Evolutionary conservation across 805 yeast species (phyloP).

Genomic region (Candida pini): DNA sequence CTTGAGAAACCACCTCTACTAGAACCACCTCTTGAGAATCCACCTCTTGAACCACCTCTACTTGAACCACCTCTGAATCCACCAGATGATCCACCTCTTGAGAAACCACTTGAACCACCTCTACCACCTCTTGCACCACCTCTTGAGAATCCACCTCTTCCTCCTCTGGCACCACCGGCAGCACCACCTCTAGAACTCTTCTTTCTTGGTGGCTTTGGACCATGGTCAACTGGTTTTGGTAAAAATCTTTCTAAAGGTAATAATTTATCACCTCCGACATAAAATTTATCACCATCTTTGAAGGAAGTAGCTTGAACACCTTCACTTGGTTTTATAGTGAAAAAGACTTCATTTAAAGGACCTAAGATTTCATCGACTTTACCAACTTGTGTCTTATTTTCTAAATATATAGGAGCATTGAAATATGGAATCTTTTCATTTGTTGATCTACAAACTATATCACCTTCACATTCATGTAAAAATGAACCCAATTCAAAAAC

Average conservation of each 20-base stretch:
- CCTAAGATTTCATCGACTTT: conserved; percentile 98
- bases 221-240: conserved; percentile 89
- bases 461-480: conserved; percentile 92
- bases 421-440: conserved; percentile 94
- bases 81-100: conserved; percentile 40
- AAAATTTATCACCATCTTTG: conserved; percentile 94
- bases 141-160: conserved; percentile 37
- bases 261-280: conserved; percentile 90
- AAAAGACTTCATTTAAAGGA: conserved; percentile 95
- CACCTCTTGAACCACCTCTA: conserved; percentile 35
- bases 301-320: conserved; percentile 94
- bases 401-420: conserved; percentile 96
- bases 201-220: conserved; percentile 76
- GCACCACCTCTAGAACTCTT: conserved; percentile 55
- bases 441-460: conserved; percentile 91
- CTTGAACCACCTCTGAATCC: conserved; percentile 39
- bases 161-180: conserved; percentile 41
- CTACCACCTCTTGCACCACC: conserved; percentile 33
- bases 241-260: conserved; percentile 94
- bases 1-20: conserved; percentile 22
- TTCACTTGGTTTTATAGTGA: conserved; percentile 92
- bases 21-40: conserved; percentile 20
- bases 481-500: conserved; percentile 95
- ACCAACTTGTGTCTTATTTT: conserved; percentile 93
- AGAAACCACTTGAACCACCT: conserved; percentile 37